These are phyloP conservation scores for Spongospora subterranea DNA, from an alignment of 208 protist species.

Conservation along the genomic window DNA sequence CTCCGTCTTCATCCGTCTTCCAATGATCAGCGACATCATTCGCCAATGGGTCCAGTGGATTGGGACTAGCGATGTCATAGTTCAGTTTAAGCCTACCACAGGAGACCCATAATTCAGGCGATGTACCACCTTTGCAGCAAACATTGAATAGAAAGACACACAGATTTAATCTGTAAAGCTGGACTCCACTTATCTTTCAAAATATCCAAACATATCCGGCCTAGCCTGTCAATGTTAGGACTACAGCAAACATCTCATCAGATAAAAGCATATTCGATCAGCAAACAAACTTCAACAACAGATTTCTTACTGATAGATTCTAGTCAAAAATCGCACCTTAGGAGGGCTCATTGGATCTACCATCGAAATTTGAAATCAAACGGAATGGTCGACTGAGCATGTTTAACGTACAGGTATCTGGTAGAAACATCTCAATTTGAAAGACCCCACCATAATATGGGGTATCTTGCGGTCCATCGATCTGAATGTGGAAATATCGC, in stretches of 20 bases:
- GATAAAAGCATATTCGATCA: neutral
- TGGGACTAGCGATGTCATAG: conserved; percentile 69
- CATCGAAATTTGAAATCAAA: neutral
- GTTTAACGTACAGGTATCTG: conserved; percentile 65
- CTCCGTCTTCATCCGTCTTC: conserved; percentile 81
- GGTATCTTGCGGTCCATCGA: conserved; percentile 63
- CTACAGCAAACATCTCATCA: too few species aligned
- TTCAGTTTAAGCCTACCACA: conserved; percentile 12
- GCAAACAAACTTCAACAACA: neutral
- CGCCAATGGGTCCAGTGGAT: conserved; percentile 86
- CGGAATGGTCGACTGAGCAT: neutral
- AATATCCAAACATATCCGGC: conserved; percentile 92
- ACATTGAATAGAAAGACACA: conserved; percentile 61
- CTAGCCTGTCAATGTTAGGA: conserved; percentile 85
- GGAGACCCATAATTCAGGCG: neutral
- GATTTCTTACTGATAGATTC: conserved; percentile 80
- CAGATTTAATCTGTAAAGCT: conserved; percentile 65
- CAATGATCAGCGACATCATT: conserved; percentile 86
- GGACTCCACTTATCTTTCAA: conserved; percentile 94
- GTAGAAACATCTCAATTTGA: conserved; percentile 87
- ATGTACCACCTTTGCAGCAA: conserved; percentile 13
- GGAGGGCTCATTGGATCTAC: conserved; percentile 65
- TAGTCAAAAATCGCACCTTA: conserved; percentile 87
- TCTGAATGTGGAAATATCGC: conserved; percentile 55
- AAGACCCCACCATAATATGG: conserved; percentile 79